Evolutionary conservation across 108 stramenopile genomes (phyloP).

Genomic region (Pseudonitzschia delicatissima): DNA sequence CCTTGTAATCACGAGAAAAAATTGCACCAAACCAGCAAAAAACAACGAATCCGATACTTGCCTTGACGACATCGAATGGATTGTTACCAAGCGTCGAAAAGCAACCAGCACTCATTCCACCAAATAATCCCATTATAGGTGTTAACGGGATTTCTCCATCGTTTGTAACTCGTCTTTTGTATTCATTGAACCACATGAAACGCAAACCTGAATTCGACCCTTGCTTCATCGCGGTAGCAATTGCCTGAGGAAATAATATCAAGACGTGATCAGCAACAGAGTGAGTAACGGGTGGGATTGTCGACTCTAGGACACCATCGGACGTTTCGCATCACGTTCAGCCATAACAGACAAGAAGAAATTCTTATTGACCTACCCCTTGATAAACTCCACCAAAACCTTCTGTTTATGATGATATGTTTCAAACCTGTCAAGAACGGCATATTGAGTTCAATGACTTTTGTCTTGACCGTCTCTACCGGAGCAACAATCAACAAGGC

Average conservation of each 20-base stretch:
- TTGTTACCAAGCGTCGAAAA: slow-evolving; percentile 96
- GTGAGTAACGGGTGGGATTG: not conserved
- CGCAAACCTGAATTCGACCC: slow-evolving; percentile 96
- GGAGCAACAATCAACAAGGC: slow-evolving; percentile 94
- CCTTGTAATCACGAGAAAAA: too few relatives aligned
- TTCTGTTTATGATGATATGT: slow-evolving; percentile 79
- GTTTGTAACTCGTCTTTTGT: slow-evolving; percentile 80
- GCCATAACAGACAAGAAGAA: not conserved
- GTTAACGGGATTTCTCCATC: slow-evolving; percentile 75
- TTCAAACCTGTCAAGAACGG: slow-evolving; percentile 81
- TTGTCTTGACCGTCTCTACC: slow-evolving; percentile 98
- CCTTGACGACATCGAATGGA: slow-evolving; percentile 97
- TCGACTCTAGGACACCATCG: not conserved
- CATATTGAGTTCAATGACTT: slow-evolving; percentile 91
- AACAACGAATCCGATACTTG: not conserved
- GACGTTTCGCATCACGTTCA: not conserved
- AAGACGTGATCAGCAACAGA: not conserved
- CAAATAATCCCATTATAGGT: slow-evolving; percentile 83
- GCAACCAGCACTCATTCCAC: slow-evolving; percentile 96
- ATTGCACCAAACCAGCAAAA: too few relatives aligned
- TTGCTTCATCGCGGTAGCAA: slow-evolving; percentile 95
- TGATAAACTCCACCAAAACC: slow-evolving; percentile 96
- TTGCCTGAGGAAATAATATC: slow-evolving; percentile 23
- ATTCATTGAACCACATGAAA: slow-evolving; percentile 98
- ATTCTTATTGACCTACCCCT: slow-evolving; percentile 42